phyloP scores from a whole-genome alignment of 1,284 basidiomycete genomes.

The Irpex sp. region DNA sequence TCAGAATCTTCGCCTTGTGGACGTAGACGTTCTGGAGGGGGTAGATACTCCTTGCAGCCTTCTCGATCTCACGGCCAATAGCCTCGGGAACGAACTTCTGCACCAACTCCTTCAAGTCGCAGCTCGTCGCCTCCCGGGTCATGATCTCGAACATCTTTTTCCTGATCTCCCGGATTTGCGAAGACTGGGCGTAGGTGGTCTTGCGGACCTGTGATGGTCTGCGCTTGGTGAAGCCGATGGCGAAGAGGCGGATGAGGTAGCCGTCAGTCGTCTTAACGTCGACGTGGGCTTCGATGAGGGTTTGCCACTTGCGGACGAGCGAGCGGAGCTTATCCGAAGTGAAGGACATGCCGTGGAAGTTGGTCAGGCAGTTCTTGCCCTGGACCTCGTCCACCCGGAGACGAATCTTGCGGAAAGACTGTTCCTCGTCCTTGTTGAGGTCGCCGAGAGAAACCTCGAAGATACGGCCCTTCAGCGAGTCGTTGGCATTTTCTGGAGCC shows the following conservation, averaged over 20 bases:
- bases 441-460: slow-evolving; percentile 96
- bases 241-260: slow-evolving; percentile 98
- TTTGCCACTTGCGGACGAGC: slow-evolving; percentile 99
- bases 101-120: slow-evolving; percentile 97
- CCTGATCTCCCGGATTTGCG: slow-evolving; percentile 96
- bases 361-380: slow-evolving; percentile 99
- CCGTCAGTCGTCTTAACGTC: slow-evolving; percentile 99
- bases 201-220: slow-evolving; percentile 97
- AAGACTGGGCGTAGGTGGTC: slow-evolving; percentile 96
- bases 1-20: slow-evolving; percentile 97
- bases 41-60: slow-evolving; percentile 94
- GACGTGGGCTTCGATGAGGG: slow-evolving; percentile 97
- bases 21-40: slow-evolving; percentile 98
- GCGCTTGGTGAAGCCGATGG: slow-evolving; percentile 98
- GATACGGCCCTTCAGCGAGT: slow-evolving; percentile 97
- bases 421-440: slow-evolving; percentile 99
- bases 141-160: slow-evolving; percentile 99
- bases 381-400: slow-evolving; percentile 97
- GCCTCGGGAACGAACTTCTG: slow-evolving; percentile 99
- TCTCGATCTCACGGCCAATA: slow-evolving; percentile 99
- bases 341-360: slow-evolving; percentile 99
- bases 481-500: slow-evolving; percentile 92
- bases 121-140: slow-evolving; percentile 92
- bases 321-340: slow-evolving; percentile 99
- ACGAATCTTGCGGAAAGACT: slow-evolving; percentile 99